Base-by-base conservation (phyloP, 768 basidiomycete species). In the Hirschioporus abietinus region DNA sequence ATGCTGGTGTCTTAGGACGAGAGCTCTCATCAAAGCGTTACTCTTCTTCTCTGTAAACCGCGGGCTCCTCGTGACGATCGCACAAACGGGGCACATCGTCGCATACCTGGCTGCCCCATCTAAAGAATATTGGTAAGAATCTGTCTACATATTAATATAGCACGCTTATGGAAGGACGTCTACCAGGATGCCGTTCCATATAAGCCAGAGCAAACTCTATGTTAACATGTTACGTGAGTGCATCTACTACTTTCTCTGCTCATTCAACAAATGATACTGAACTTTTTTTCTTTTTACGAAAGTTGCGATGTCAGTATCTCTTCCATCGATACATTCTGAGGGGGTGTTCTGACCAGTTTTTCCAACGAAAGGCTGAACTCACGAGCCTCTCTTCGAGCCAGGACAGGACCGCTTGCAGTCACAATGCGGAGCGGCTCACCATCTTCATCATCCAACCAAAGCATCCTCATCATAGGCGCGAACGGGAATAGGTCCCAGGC, bases 181-280 rank as follows among this genome's bases (percentile, higher is more conserved):
- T 34, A 61, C 42, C 23, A 61, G 60, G 60, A 34, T 34, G 25
- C 60, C 60, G 30, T 25, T 61, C 60, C 60, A 61, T 34, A 34
- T 25, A 25, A 25, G 60, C 23, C 30, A 25, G 23, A 61, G 60
- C 23, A 61, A 61, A 18, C 60, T 61, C 24, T 61, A 61, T 61
- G 25, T 61, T 3, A 61, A 61, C 23, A 61, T 34, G 60, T 23
- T 61, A 17, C 60, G 60, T 61, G 23, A 59, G 58, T 24, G 42
- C 42, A 52, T 15, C 42, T 52, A 10, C 20, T 52, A 52, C 42
- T 5, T 52, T 52, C 20, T 6, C 42, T 3, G 3, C 20, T 52
- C 42, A 20, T 52, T n/a, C n/a, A n/a, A n/a, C n/a, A n/a, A n/a
- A n/a, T n/a, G n/a, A n/a, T n/a, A n/a, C n/a, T n/a, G n/a, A n/a